Conservation (phyloP, 179 eudicot genomes). For the Drosera spatulata region DNA sequence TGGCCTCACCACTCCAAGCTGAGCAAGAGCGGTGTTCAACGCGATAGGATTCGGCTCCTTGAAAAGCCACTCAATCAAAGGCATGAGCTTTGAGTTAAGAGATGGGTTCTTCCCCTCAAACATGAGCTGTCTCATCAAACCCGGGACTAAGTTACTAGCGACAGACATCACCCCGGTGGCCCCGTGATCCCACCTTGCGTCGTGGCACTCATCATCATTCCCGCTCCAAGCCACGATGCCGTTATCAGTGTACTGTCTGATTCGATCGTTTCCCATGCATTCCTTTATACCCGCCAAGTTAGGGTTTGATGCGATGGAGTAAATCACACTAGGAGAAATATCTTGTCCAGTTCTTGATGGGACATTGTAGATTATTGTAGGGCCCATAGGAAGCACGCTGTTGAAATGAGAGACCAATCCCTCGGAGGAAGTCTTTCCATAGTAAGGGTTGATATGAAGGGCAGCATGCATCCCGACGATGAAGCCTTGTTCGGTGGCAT, state of each 20-base stretch:
- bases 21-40: conserved; percentile 73
- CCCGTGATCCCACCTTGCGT: conserved; percentile 68
- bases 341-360: conserved; percentile 86
- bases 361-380: conserved; percentile 72
- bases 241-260: conserved; percentile 45
- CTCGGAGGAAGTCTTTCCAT: conserved; percentile 76
- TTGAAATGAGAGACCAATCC: conserved; percentile 69
- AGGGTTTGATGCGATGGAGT: conserved; percentile 23
- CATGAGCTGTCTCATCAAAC: conserved; percentile 60
- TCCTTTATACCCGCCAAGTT: conserved; percentile 82
- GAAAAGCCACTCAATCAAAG: conserved; percentile 74
- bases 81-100: conserved; percentile 12
- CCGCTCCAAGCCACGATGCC: conserved; percentile 75
- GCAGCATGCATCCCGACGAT: conserved; percentile 98
- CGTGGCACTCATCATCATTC: conserved; percentile 79
- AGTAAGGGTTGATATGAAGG: conserved; percentile 87
- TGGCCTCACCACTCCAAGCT: conserved; percentile 81
- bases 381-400: conserved; percentile 75
- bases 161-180: conserved; percentile 80
- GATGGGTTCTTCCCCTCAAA: conserved; percentile 52
- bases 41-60: conserved; percentile 84
- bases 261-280: conserved; percentile 69
- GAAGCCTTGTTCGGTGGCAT: conserved; percentile 87
- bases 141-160: conserved; percentile 68
- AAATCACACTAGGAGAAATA: conserved; percentile 59